These are phyloP conservation scores for Hypoxylon lenormandii DNA, from an alignment of 495 filamentous ascomycete genomes.

Conservation along the genomic window DNA sequence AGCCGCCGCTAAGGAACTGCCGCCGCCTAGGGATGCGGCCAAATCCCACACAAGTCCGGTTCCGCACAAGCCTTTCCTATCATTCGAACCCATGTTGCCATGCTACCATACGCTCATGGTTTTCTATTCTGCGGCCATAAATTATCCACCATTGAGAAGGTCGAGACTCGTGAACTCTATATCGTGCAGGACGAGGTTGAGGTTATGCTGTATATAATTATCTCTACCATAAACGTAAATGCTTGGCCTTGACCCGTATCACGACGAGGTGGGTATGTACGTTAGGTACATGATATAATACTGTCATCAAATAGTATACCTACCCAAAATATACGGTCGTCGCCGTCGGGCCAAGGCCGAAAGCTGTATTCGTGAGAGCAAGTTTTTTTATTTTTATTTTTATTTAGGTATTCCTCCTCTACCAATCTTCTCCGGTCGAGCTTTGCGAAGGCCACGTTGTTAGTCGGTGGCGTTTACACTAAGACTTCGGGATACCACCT, in stretches of 20 bases:
- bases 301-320: too few species aligned
- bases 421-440: conserved; percentile 10
- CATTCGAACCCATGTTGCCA: conserved; percentile 44
- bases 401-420: too few species aligned
- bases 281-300: neutral
- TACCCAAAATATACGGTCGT: too few species aligned
- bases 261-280: too few species aligned
- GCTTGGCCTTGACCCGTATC: too few species aligned
- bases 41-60: conserved; percentile 42
- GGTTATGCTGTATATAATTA: conserved; percentile 9
- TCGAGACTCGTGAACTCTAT: conserved; percentile 33
- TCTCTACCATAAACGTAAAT: conserved; percentile 11
- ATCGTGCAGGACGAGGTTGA: conserved; percentile 16
- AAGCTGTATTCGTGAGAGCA: conserved; percentile 4
- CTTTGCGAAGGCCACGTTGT: conserved; percentile 28
- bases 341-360: conserved; percentile 18
- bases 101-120: conserved; percentile 29
- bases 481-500: conserved; percentile 43
- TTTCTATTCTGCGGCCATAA: conserved; percentile 32
- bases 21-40: conserved; percentile 44
- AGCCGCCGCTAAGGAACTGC: conserved; percentile 49
- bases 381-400: too few species aligned
- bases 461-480: conserved; percentile 34
- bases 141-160: conserved; percentile 48
- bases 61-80: conserved; percentile 47